Base-by-base conservation (phyloP, 176 grass and related monocot species). In the Musa troglodytarum region DNA sequence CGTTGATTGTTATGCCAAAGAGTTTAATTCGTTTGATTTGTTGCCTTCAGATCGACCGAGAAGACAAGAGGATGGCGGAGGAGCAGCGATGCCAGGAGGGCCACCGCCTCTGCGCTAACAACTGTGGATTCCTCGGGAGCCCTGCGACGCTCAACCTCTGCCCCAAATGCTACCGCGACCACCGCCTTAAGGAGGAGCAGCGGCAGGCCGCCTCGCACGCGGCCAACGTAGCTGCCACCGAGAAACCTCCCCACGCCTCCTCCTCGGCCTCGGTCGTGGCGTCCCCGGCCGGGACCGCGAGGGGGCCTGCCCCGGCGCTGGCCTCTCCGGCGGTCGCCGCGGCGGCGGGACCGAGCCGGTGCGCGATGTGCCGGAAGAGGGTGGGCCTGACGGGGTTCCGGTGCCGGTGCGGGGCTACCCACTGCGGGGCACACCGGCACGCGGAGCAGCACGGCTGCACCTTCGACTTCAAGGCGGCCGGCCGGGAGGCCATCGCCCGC, bases 31-130 rank as follows among this genome's bases (percentile, higher is more conserved):
- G 53, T 54, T 54, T 54, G 53, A 11, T 54, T 54, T 54, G 53
- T 11, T 14, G 53, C 53, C 13, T 21, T 15, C 57, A 61, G 57
- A 61, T 61, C 57, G 57, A 61, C n/a, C 57, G 16, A 61, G 7
- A 17, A 61, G n/a, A 7, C 7, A 59, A 16, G 4, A 58, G 57
- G n/a, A 61, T 61, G 57, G 57, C 57, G 15, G 57, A 61, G 57
- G 57, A 61, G 57, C 57, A 61, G 19, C 57, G 57, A 61, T 61
- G 57, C 57, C 57, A 61, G 57, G 57, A 61, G 57, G 57, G 57
- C 57, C 57, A 61, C 57, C 57, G 57, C 57, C 57, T 61, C 57
- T 61, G 57, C 57, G 57, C 57, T 19, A 61, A 61, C 57, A 61
- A 61, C 57, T 61, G 57, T 9, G 57, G 57, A 8, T 61, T 61